A percentile compares a stretch with the other conserved stretches of the same genome.
These are phyloP conservation scores for Cladosporium sp. DNA, from an alignment of 2,329 filamentous ascomycete species.

Conservation along the genomic window DNA sequence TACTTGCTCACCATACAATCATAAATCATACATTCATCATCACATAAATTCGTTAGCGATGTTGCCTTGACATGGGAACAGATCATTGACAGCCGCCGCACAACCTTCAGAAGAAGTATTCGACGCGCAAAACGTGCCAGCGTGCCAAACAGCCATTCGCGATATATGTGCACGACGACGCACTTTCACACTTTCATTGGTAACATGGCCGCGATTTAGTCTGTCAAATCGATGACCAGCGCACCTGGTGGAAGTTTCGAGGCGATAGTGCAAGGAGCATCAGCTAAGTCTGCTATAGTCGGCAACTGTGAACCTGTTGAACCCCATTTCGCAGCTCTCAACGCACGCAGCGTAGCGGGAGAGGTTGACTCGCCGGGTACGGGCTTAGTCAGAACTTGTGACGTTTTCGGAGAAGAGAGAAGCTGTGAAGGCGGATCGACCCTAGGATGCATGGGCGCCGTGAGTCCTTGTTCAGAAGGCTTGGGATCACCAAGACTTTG, in stretches of 20 bases:
- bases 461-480: no score
- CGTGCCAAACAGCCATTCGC: background rate
- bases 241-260: background rate
- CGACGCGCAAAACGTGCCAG: background rate
- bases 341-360: conserved; percentile 1
- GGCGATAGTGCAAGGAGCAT: background rate
- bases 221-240: background rate
- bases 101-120: background rate
- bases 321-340: conserved; percentile 11
- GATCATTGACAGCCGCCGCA: background rate
- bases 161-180: background rate
- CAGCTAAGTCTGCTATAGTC: background rate
- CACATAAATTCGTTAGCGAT: background rate
- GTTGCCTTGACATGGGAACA: background rate
- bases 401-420: background rate
- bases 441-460: no score
- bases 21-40: background rate
- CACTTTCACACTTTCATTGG: background rate
- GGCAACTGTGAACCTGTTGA: background rate
- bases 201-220: background rate
- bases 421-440: background rate
- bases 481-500: background rate
- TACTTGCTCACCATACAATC: background rate
- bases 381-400: background rate
- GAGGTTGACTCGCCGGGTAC: conserved; percentile 10